Evolutionary conservation across 805 yeast genomes (phyloP), one percentile per base, ranked within the genome.

Genomic region (Nadsonia fulvescens): DNA sequence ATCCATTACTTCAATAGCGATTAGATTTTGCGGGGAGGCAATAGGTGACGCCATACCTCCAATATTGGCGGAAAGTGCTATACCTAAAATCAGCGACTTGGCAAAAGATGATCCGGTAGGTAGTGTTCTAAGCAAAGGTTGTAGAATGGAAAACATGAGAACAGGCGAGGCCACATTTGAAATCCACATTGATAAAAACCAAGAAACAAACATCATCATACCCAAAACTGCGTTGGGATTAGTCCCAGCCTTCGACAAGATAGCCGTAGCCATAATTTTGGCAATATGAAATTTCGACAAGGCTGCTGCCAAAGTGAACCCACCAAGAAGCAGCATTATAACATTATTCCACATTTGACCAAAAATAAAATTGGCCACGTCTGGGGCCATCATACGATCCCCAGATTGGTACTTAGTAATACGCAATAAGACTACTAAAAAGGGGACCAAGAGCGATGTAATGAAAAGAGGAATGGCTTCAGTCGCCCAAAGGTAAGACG

Each of bases 31-130:
- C 2, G 98, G 98, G 3, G 94, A 79, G 1, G 95, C 83, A 43
- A 86, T 86, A 5, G 98, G 98, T 4, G 93, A 79, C 0, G 93
- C 75, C 92, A 83, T 86, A 37, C 98, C 98, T 12, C 93, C 96
- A 24, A 86, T 58, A 45, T 86, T 81, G 5, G 93, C 75, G 2
- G 96, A 91, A 30, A 86, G 55, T 0, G 96, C 96, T 38, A 86
- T 76, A 22, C 95, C 96, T 23, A 86, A 53, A 26, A 86, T 75
- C 39, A 86, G 58, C 2, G 93, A 81, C 44, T 78, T 74, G 5
- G 78, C 77, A 40, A 81, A 79, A 3, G 69, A 62, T 12, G 83
- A 72, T 8, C 69, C 69, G 25, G 75, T 68, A 12, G 93, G 91
- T 22, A 83, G 53, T 0, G 91, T 78, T 42, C 93, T 63, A 37